A percentile compares a stretch with the other conserved stretches of the same genome.
phyloP scores from a whole-genome alignment of 176 grass and related monocot genomes.

The Coix lacrymajobi region DNA sequence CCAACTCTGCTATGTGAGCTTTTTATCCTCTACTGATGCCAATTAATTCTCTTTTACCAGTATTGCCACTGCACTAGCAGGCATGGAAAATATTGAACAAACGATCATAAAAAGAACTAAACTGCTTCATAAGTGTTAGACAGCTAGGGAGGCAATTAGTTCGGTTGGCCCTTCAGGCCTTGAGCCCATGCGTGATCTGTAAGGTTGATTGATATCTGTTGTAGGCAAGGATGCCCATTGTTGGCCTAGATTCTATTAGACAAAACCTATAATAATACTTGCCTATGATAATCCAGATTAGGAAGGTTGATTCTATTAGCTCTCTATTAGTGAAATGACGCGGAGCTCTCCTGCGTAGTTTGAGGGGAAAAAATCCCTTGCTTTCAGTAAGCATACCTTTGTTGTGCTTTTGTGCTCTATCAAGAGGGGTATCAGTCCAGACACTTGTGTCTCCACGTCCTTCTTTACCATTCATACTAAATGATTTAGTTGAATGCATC shows the following conservation, averaged over 20 bases:
- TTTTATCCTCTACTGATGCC: not conserved
- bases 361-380: not conserved
- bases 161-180: too few species aligned
- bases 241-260: too few species aligned
- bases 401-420: constrained; percentile 86
- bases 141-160: too few species aligned
- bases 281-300: too few species aligned
- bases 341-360: not conserved
- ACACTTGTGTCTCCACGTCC: constrained; percentile 79
- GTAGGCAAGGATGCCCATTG: too few species aligned
- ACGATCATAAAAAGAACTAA: not conserved
- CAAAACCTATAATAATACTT: too few species aligned
- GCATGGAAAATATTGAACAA: not conserved
- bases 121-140: not conserved
- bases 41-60: not conserved
- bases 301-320: too few species aligned
- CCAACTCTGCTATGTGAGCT: not conserved
- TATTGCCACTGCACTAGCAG: not conserved
- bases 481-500: constrained; percentile 86
- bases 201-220: too few species aligned
- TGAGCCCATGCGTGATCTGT: too few species aligned
- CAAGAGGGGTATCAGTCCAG: constrained; percentile 88
- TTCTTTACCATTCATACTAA: constrained; percentile 80
- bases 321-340: not conserved
- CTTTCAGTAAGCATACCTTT: constrained; percentile 45